Base-by-base conservation (phyloP, 179 eudicot species). In the Silene coronaria region DNA sequence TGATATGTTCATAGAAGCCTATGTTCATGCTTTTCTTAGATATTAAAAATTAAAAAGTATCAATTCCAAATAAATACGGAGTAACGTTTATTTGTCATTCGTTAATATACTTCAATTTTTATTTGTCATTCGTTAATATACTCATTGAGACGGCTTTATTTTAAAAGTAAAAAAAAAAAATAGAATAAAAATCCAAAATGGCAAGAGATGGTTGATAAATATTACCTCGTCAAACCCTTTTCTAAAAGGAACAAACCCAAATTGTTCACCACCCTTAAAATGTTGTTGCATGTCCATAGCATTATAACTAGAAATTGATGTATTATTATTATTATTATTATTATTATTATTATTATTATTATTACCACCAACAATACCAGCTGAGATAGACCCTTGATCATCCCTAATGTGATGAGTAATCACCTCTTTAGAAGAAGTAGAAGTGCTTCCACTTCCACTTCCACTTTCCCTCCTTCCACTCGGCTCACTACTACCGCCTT, bases 181-280 rank as follows among this genome's bases (percentile, higher is more conserved):
- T n/a, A n/a, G n/a, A n/a, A n/a, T n/a, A n/a, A n/a, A n/a, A n/a
- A n/a, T n/a, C n/a, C n/a, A n/a, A n/a, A n/a, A n/a, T n/a, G n/a
- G n/a, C 48, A 42, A 42, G 48, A 42, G 48, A 42, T 11, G 13
- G 13, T 1, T 5, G 0, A 2, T 14, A 70, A 26, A 8, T 12
- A 2, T 57, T 88, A 91, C 97, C 93, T 92, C 92, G 78, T 88
- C 90, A 84, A 88, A 91, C 75, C 77, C 75, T 84, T 85, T 78
- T 58, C 81, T 81, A 67, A 84, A 91, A 27, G 92, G 89, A 24
- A 80, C 82, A 85, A 84, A 91, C 27, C 87, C 82, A 71, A 84
- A 90, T 72, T 87, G 84, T 23, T 89, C 82, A 74, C 73, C 84
- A 77, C 82, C 78, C 80, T 87, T 81, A 51, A 89, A 78, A 68